Conservation (phyloP, 345 rosid genomes). For the Geranium brycei region DNA sequence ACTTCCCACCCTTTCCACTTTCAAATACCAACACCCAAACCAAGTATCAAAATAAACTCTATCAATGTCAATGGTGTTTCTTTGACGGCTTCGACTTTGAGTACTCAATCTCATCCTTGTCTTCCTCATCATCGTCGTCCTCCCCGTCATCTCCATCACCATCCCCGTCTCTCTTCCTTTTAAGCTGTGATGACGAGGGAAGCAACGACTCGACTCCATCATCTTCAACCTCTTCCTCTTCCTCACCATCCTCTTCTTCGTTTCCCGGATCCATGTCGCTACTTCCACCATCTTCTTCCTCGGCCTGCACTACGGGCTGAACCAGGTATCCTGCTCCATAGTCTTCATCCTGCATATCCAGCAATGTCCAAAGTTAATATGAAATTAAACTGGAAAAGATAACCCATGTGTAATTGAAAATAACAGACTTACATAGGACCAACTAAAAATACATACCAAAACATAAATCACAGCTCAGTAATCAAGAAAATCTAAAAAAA, state of each 20-base stretch:
- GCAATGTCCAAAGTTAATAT: background rate
- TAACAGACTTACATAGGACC: background rate
- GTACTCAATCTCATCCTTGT: slow-evolving; percentile 20
- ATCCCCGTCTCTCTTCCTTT: slow-evolving; percentile 42
- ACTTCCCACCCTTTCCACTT: slow-evolving; percentile 1
- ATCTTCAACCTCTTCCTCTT: slow-evolving; percentile 38
- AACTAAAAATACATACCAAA: background rate
- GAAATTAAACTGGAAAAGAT: background rate
- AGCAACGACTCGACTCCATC: slow-evolving; percentile 26
- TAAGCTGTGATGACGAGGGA: slow-evolving; percentile 31
- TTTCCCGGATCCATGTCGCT: slow-evolving; percentile 35
- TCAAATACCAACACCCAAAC: background rate
- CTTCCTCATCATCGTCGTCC: slow-evolving; percentile 14
- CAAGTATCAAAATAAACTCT: background rate
- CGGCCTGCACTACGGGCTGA: slow-evolving; percentile 41
- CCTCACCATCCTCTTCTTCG: slow-evolving; percentile 37
- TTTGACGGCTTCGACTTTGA: slow-evolving; percentile 21
- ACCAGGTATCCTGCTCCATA: slow-evolving; percentile 47
- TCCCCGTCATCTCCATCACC: slow-evolving; percentile 15
- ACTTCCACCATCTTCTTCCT: slow-evolving; percentile 33
- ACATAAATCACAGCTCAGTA: background rate
- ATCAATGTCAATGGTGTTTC: slow-evolving; percentile 23
- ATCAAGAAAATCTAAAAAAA: background rate
- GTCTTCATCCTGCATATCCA: slow-evolving; percentile 46
- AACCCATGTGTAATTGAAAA: background rate